Conservation (phyloP, 139 green algal genomes). For the Ettlia oleoabundans region DNA sequence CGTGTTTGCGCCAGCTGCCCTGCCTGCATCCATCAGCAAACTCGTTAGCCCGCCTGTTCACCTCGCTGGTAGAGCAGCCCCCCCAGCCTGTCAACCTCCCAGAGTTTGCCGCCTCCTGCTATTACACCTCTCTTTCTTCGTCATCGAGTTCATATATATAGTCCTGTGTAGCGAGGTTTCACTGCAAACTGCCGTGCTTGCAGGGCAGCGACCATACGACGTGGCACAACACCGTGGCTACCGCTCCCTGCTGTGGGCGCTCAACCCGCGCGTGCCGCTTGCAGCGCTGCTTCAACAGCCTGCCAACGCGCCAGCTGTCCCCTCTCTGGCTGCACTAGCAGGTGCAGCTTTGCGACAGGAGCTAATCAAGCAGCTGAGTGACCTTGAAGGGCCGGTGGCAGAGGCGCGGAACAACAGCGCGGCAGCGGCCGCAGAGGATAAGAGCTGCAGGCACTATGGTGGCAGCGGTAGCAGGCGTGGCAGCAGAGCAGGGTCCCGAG, state of each 20-base stretch:
- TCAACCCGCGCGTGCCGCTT: conserved; percentile 24
- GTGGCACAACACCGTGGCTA: not conserved
- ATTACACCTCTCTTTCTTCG: too few species aligned
- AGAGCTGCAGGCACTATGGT: not conserved
- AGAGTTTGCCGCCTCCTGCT: too few species aligned
- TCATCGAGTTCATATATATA: too few species aligned
- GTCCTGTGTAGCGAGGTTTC: not conserved
- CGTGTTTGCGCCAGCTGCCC: too few species aligned
- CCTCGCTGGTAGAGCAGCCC: too few species aligned
- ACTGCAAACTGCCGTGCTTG: not conserved
- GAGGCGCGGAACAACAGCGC: not conserved
- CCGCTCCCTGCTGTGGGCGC: conserved; percentile 22
- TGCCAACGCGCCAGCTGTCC: not conserved
- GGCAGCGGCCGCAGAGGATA: not conserved
- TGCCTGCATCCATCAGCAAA: too few species aligned
- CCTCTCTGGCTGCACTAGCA: not conserved
- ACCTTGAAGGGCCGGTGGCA: not conserved
- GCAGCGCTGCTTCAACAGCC: not conserved
- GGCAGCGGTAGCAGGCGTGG: not conserved
- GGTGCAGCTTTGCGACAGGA: not conserved
- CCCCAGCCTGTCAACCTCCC: too few species aligned
- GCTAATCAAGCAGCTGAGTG: not conserved
- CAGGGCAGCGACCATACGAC: conserved; percentile 12
- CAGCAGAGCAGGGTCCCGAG: not conserved
- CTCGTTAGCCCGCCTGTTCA: too few species aligned